These are phyloP conservation scores for Massariosphaeria phaeospora DNA, from an alignment of 495 filamentous ascomycete genomes.

Conservation along the genomic window DNA sequence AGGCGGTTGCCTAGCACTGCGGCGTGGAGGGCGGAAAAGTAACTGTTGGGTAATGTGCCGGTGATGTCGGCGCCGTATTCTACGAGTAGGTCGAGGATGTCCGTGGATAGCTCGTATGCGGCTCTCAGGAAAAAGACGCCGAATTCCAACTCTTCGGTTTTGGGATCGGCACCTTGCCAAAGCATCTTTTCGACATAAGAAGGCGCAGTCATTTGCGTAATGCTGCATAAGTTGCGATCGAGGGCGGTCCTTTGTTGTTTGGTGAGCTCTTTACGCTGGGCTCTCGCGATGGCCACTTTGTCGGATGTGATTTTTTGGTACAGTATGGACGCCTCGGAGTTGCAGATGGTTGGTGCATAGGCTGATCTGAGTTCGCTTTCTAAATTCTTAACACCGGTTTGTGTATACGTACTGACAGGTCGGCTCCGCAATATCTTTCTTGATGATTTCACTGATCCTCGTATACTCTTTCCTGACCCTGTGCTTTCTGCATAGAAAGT, in stretches of 20 bases:
- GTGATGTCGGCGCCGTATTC: constrained; percentile 17
- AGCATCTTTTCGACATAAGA: constrained; percentile 4
- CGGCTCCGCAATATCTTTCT: too few relatives aligned
- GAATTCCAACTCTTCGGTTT: constrained; percentile 7
- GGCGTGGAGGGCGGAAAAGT: constrained; percentile 14
- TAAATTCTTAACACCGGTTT: too few relatives aligned
- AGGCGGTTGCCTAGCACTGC: constrained; percentile 4
- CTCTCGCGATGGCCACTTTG: constrained; percentile 6
- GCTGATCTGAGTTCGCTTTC: neutral
- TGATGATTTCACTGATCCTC: too few relatives aligned
- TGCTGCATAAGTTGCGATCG: constrained; percentile 4
- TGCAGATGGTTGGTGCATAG: neutral
- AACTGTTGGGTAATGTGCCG: neutral
- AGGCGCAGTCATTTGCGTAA: neutral
- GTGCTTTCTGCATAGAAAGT: constrained; percentile 13
- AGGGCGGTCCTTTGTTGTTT: constrained; percentile 7
- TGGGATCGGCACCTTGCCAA: constrained; percentile 12
- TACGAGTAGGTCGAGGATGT: constrained; percentile 3
- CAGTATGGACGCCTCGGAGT: neutral
- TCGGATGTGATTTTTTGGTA: neutral
- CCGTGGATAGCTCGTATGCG: neutral
- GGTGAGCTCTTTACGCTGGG: neutral
- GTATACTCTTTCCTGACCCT: neutral
- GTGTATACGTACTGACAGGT: too few relatives aligned
- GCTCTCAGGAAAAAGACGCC: constrained; percentile 8